These are phyloP conservation scores for Zymoseptoria tritici DNA, from an alignment of 2,329 filamentous ascomycete genomes.

Conservation along the genomic window DNA sequence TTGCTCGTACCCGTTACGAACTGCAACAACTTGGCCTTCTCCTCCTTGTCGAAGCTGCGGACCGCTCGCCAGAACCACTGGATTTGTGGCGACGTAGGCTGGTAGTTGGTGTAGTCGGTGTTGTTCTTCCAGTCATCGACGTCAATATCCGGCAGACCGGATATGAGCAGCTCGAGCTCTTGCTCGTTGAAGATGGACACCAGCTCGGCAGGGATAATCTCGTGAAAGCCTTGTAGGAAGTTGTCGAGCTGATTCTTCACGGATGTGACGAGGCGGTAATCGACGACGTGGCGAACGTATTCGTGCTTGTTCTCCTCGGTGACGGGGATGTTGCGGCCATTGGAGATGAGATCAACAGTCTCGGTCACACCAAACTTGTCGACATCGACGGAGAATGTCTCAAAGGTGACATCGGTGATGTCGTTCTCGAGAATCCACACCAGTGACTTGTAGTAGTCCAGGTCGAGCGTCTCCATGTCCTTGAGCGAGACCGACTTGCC, in stretches of 20 bases:
- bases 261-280: constrained; percentile 84
- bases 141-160: constrained; percentile 92
- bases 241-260: constrained; percentile 91
- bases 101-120: constrained; percentile 98
- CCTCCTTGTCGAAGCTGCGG: constrained; percentile 96
- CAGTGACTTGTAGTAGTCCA: constrained; percentile 97
- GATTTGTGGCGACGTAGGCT: constrained; percentile 85
- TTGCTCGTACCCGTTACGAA: constrained; percentile 98
- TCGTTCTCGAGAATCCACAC: constrained; percentile 99
- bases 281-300: constrained; percentile 88
- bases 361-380: constrained; percentile 88
- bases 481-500: constrained; percentile 94
- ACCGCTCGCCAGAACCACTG: constrained; percentile 99
- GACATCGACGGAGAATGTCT: constrained; percentile 90
- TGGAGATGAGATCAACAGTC: constrained; percentile 75
- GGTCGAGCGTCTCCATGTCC: constrained; percentile 97
- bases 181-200: constrained; percentile 98
- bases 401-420: constrained; percentile 94
- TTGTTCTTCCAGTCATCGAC: constrained; percentile 99
- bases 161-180: constrained; percentile 92
- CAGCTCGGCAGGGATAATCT: constrained; percentile 89
- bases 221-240: constrained; percentile 82
- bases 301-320: constrained; percentile 99
- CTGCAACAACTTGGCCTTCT: constrained; percentile 91
- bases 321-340: constrained; percentile 85